phyloP scores from a whole-genome alignment of 225 moss, liverwort and hornwort species.

The Pleurozium schreberi region DNA sequence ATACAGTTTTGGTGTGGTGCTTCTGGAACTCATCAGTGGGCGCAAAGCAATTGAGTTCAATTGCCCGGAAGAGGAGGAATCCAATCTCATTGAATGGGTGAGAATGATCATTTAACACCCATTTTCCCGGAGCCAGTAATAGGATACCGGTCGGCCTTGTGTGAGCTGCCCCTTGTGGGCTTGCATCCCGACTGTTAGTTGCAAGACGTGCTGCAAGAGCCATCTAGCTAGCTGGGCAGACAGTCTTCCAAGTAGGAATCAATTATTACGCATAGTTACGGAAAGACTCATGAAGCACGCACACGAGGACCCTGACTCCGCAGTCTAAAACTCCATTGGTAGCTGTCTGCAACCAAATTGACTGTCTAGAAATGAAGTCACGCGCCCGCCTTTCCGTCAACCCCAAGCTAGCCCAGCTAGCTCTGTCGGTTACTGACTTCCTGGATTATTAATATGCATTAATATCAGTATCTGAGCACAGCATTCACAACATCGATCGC shows the following conservation, averaged over 20 bases:
- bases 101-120: background rate
- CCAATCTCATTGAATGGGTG: conserved; percentile 39
- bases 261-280: too few relatives aligned
- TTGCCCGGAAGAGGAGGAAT: conserved; percentile 17
- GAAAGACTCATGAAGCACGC: background rate
- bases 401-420: background rate
- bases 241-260: too few relatives aligned
- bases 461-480: background rate
- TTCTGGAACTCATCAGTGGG: conserved; percentile 24
- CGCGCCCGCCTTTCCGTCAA: background rate
- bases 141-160: too few relatives aligned
- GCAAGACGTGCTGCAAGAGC: background rate
- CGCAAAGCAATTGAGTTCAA: conserved; percentile 23
- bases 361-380: background rate
- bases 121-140: background rate
- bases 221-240: background rate
- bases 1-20: conserved; percentile 27
- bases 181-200: background rate
- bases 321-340: background rate
- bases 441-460: background rate
- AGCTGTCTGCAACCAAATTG: background rate
- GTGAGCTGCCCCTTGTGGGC: background rate
- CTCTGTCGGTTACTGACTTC: background rate
- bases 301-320: background rate
- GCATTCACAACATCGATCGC: background rate